phyloP scores from a whole-genome alignment of 2,329 filamentous ascomycete genomes.

The Pyrenochaeta sp. region DNA sequence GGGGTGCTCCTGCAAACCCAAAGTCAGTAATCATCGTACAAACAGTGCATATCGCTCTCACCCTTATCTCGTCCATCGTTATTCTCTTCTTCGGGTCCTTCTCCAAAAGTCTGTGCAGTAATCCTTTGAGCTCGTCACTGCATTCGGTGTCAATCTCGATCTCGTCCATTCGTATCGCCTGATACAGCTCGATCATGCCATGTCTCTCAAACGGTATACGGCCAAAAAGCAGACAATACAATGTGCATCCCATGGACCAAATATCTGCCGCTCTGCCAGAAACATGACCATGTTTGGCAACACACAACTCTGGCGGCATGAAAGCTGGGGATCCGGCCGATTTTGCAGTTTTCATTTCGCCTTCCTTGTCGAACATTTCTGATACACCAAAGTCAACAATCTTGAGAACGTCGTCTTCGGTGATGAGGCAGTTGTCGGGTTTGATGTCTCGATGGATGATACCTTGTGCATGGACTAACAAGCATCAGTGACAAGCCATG shows the following conservation, averaged over 20 bases:
- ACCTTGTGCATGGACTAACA: constrained; percentile 84
- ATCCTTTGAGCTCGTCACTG: constrained; percentile 73
- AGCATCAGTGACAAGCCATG: constrained; percentile 20
- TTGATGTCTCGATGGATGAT: constrained; percentile 98
- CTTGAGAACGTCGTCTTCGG: constrained; percentile 90
- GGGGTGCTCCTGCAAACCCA: constrained; percentile 79
- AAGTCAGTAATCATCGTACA: constrained; percentile 14
- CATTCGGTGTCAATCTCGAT: constrained; percentile 68
- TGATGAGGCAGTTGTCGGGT: constrained; percentile 92
- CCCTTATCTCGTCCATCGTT: constrained; percentile 80
- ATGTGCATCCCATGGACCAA: constrained; percentile 97
- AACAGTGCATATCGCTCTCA: constrained; percentile 55
- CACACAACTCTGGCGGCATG: constrained; percentile 89
- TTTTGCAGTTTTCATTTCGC: constrained; percentile 89
- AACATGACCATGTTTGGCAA: constrained; percentile 83
- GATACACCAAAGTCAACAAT: constrained; percentile 99
- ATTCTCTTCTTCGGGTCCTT: constrained; percentile 87
- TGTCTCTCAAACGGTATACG: constrained; percentile 83
- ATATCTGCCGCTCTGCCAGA: constrained; percentile 92
- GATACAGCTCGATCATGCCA: constrained; percentile 84
- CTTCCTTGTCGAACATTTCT: constrained; percentile 93
- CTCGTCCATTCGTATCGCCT: constrained; percentile 79
- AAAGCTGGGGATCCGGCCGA: constrained; percentile 95
- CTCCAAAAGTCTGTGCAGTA: constrained; percentile 77
- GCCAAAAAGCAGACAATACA: constrained; percentile 92